Percentiles rank a stretch among this genome's conserved stretches.
phyloP scores from a whole-genome alignment of 2,329 filamentous ascomycete species.

The Ophiostoma sp. region DNA sequence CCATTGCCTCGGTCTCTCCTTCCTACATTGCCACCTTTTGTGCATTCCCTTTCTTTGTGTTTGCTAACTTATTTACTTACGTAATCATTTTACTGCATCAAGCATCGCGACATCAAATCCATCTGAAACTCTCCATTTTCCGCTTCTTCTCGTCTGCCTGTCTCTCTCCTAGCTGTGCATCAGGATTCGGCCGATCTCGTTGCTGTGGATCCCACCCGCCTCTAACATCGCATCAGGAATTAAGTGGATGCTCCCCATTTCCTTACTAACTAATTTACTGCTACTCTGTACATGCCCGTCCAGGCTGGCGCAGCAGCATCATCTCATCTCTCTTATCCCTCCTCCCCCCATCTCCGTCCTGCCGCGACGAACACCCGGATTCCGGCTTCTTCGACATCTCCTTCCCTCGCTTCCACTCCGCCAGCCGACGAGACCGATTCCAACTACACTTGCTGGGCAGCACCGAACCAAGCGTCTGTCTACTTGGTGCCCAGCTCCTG shows the following conservation, averaged over 20 bases:
- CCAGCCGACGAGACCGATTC: not conserved
- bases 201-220: slow-evolving; percentile 21
- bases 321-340: slow-evolving; percentile 18
- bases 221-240: not conserved
- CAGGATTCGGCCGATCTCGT: slow-evolving; percentile 14
- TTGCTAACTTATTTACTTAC: not conserved
- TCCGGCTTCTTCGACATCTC: not conserved
- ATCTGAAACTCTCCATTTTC: not conserved
- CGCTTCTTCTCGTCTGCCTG: not conserved
- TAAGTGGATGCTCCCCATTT: slow-evolving; percentile 7
- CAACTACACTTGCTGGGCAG: not conserved
- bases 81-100: not conserved
- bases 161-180: not conserved
- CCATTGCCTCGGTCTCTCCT: not conserved
- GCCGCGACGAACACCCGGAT: not conserved
- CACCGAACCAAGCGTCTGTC: not conserved
- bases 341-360: slow-evolving; percentile 10
- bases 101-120: not conserved
- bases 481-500: not conserved
- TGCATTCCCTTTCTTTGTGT: not conserved
- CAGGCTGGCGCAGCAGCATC: not conserved
- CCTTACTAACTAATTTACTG: not conserved
- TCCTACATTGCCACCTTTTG: not conserved
- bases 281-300: not conserved
- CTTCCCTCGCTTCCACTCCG: not conserved